A percentile compares a stretch with the other conserved stretches of the same genome.
Evolutionary conservation across 2,329 filamentous ascomycete genomes (phyloP).

Genomic region (Cladosporium sp.): DNA sequence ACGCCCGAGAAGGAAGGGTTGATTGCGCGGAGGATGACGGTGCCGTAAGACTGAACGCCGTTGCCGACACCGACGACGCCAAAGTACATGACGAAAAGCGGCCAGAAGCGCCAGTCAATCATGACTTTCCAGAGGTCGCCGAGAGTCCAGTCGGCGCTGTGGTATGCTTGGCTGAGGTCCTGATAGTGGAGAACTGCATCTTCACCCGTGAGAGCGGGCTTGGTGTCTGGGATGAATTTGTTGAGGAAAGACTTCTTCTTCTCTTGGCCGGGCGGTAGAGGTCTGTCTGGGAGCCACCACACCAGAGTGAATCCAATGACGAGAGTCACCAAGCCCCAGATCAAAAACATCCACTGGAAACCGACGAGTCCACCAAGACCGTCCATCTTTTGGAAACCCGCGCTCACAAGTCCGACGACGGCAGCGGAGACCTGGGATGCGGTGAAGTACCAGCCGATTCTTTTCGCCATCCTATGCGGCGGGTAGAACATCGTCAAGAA

Average conservation of each 20-base stretch:
- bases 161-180: conserved; percentile 77
- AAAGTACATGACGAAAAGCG: conserved; percentile 86
- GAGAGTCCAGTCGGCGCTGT: conserved; percentile 67
- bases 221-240: conserved; percentile 63
- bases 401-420: conserved; percentile 83
- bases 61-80: conserved; percentile 91
- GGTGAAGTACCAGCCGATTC: conserved; percentile 86
- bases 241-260: conserved; percentile 49
- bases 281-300: conserved; percentile 89
- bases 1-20: conserved; percentile 69
- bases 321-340: conserved; percentile 75
- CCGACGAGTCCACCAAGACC: conserved; percentile 70
- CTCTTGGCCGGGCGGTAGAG: conserved; percentile 65
- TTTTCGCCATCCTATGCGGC: conserved; percentile 77
- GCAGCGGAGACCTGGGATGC: conserved; percentile 85
- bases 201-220: conserved; percentile 68
- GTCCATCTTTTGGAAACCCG: conserved; percentile 90
- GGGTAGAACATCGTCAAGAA: conserved; percentile 92
- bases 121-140: conserved; percentile 67
- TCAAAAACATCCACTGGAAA: conserved; percentile 88
- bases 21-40: conserved; percentile 78
- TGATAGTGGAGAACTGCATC: conserved; percentile 80
- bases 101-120: conserved; percentile 85
- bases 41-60: conserved; percentile 82
- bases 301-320: conserved; percentile 68